These are phyloP conservation scores for Alloteropsis semialata DNA, from an alignment of 176 grass and related monocot genomes.

Conservation along the genomic window DNA sequence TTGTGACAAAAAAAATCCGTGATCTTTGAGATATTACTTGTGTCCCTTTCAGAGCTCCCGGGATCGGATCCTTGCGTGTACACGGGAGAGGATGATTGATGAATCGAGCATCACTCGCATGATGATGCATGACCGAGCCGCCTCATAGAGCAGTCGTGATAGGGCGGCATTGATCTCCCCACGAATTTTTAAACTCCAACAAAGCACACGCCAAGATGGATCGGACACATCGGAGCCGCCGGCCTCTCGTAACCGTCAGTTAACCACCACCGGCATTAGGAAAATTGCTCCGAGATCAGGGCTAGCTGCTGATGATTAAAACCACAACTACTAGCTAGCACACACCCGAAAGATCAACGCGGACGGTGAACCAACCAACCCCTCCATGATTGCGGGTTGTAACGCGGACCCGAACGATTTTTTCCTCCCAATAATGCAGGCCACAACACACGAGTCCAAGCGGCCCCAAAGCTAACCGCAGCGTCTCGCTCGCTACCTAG, in stretches of 20 bases:
- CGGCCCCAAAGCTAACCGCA: neutral
- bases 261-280: constrained; percentile 2
- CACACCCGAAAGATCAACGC: constrained; percentile 15
- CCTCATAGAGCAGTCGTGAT: constrained; percentile 8
- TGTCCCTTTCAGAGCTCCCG: constrained; percentile 5
- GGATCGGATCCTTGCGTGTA: neutral
- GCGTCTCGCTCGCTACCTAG: neutral
- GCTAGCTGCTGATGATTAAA: neutral
- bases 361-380: constrained; percentile 48
- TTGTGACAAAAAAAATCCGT: neutral
- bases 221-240: too few species aligned
- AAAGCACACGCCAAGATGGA: neutral
- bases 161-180: neutral
- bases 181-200: neutral
- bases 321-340: neutral
- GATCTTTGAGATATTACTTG: neutral
- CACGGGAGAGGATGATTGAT: constrained; percentile 1
- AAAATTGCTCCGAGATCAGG: neutral
- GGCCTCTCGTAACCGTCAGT: constrained; percentile 23
- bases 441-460: constrained; percentile 23
- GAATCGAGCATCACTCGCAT: neutral
- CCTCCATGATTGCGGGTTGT: constrained; percentile 30
- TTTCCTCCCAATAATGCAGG: neutral
- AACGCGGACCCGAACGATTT: neutral
- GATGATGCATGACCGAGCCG: neutral